phyloP scores from a whole-genome alignment of 148 eudicot species.

The Suaeda aralocaspica region DNA sequence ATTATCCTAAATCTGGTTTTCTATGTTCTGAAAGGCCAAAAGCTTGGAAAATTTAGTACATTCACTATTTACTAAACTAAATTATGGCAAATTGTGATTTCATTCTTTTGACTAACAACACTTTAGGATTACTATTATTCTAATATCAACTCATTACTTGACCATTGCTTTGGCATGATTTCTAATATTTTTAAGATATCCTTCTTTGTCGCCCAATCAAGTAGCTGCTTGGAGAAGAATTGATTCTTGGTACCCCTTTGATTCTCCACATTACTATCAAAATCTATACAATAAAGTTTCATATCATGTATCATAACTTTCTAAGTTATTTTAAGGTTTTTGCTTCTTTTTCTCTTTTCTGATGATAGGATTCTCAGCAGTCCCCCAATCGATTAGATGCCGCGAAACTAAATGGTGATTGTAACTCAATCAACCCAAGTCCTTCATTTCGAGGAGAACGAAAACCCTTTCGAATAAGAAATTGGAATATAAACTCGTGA shows the following conservation, averaged over 20 bases:
- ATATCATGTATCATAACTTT: not conserved
- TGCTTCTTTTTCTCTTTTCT: no score
- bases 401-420: no score
- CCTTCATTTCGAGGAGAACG: no score
- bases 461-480: no score
- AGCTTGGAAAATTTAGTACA: not conserved
- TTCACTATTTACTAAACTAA: not conserved
- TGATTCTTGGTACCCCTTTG: slow-evolving; percentile 2
- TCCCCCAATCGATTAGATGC: no score
- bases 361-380: no score
- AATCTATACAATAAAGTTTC: slow-evolving; percentile 6
- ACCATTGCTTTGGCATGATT: slow-evolving; percentile 7
- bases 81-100: slow-evolving; percentile 14
- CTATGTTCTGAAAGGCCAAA: slow-evolving; percentile 10
- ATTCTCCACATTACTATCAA: not conserved
- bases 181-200: slow-evolving; percentile 2
- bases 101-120: slow-evolving; percentile 22
- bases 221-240: not conserved
- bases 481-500: no score
- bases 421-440: no score
- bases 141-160: slow-evolving; percentile 10
- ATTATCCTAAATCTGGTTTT: slow-evolving; percentile 13
- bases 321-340: no score
- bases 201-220: slow-evolving; percentile 7
- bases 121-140: not conserved